Base-by-base conservation (phyloP, 352 stramenopile species). In the Aphanomyces cochlioides region DNA sequence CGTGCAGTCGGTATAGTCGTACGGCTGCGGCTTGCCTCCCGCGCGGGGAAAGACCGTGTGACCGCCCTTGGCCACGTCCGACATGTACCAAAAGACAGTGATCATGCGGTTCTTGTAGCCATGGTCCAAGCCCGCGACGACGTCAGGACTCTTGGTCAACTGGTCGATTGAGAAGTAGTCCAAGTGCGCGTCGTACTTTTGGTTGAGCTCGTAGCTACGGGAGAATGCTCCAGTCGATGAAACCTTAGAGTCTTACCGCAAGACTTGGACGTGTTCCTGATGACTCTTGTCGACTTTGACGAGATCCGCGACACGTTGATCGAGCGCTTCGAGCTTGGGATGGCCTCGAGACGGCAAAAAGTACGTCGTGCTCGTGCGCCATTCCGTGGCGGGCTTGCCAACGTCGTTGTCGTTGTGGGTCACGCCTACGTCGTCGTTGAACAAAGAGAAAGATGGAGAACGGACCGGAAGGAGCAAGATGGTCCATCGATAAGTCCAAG, bases 31-130 rank as follows among this genome's bases (percentile, higher is more conserved):
- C 34, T 72, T 48, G 10, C 81, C 81, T n/a, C 82, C 84, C 7
- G 78, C 75, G 8, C 83, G 83, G 5, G 85, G 76, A 72, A 90
- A 93, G 63, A 85, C 88, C 28, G 85, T 91, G 71, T 93, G 76
- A 21, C 85, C 81, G 58, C 81, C 81, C 57, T 83, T 80, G 28
- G 76, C 78, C 15, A 93, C 85, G 54, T 92, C 84, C 41, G 84
- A 93, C 85, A 93, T 91, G 81, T 90, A 93, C 84, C 83, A 91
- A 66, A 93, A 91, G 13, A 93, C 85, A 0, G 83, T 93, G 73
- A 90, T 90, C 84, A 91, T 90, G 69, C 83, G 84, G 74, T 92
- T 92, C 75, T 90, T 89, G 74, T 80, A 77, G n/a, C 83, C 81
- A 47, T 90, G 72, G 15, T 93, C 75, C 47, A 90, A 87, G 21